Evolutionary conservation across 495 filamentous ascomycete species (phyloP).

Genomic region (Clohesyomyces aquaticus): DNA sequence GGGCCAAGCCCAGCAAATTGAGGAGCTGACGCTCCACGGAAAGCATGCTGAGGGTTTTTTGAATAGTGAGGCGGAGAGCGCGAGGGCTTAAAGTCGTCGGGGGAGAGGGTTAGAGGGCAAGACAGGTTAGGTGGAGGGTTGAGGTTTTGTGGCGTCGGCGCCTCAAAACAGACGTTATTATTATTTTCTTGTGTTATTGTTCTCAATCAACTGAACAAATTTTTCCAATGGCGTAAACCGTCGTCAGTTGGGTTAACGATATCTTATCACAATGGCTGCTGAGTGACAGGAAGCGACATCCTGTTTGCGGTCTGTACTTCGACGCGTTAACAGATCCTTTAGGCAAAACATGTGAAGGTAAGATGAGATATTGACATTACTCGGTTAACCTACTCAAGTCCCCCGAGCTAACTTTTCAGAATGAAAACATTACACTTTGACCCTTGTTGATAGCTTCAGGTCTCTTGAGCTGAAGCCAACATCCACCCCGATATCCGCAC

Average conservation of each 20-base stretch:
- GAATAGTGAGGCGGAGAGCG: no score
- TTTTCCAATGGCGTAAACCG: not conserved
- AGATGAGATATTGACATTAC: not conserved
- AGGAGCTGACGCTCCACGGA: not conserved
- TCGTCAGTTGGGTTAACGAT: not conserved
- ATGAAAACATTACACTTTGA: conserved; percentile 36
- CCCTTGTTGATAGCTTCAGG: conserved; percentile 46
- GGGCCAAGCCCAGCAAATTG: no score
- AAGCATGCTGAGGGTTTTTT: no score
- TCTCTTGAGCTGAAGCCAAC: conserved; percentile 57
- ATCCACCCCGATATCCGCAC: conserved; percentile 50
- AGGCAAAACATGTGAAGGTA: not conserved
- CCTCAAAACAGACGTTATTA: not conserved
- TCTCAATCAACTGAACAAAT: not conserved
- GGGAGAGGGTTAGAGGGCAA: not conserved
- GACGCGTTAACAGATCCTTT: no score
- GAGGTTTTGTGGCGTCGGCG: not conserved
- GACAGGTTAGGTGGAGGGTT: not conserved
- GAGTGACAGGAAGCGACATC: no score
- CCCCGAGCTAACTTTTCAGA: not conserved
- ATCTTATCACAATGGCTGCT: not conserved
- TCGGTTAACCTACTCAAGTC: not conserved
- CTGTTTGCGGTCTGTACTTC: no score
- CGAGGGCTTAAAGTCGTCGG: not conserved
- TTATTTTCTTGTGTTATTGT: not conserved